Evolutionary conservation across 1,139 yeast species (phyloP).

Genomic region (Pichia sp.): DNA sequence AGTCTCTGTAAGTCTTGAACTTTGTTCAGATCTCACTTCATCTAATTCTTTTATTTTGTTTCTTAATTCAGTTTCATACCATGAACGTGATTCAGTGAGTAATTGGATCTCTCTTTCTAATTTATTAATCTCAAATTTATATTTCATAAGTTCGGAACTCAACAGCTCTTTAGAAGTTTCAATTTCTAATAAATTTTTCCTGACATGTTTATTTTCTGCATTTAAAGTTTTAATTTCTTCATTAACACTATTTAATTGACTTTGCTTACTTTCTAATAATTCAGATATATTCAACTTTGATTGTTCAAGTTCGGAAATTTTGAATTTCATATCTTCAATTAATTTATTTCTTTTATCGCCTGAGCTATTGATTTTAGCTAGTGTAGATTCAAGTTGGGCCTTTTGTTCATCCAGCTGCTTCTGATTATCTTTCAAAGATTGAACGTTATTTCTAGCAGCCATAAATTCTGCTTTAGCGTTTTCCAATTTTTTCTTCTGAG

Average conservation of each 20-base stretch:
- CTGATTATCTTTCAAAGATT: slow-evolving; percentile 26
- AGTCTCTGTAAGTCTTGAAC: slow-evolving; percentile 28
- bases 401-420: slow-evolving; percentile 29
- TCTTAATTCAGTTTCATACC: slow-evolving; percentile 46
- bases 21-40: slow-evolving; percentile 25
- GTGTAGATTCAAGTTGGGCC: slow-evolving; percentile 23
- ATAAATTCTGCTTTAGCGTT: slow-evolving; percentile 31
- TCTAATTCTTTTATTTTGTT: slow-evolving; percentile 25
- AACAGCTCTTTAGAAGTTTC: slow-evolving; percentile 23
- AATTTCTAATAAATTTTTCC: slow-evolving; percentile 35
- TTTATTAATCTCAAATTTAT: slow-evolving; percentile 31
- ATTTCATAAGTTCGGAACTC: slow-evolving; percentile 21
- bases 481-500: slow-evolving; percentile 32
- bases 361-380: background rate
- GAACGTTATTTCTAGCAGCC: slow-evolving; percentile 6
- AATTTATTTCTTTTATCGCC: background rate
- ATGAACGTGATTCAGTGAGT: slow-evolving; percentile 35
- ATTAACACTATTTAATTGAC: slow-evolving; percentile 44
- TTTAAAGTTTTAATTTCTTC: slow-evolving; percentile 44
- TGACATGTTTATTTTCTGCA: slow-evolving; percentile 40
- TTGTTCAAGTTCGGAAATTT: slow-evolving; percentile 25
- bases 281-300: slow-evolving; percentile 38
- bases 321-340: slow-evolving; percentile 18
- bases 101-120: slow-evolving; percentile 39
- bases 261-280: slow-evolving; percentile 39